phyloP scores from a whole-genome alignment of 495 filamentous ascomycete genomes.

The Annulohypoxylon bovei region DNA sequence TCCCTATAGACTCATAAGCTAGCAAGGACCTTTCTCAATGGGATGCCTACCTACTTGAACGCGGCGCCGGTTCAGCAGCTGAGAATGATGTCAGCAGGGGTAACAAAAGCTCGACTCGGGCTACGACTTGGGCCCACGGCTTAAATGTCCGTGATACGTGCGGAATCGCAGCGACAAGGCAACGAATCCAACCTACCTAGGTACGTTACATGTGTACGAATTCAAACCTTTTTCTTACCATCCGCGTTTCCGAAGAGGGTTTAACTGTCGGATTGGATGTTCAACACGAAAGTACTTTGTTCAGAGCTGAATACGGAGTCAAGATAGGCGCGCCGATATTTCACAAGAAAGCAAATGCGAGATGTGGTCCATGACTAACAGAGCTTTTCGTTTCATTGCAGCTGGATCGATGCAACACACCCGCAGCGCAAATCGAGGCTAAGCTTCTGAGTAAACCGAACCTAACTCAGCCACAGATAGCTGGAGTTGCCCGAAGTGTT shows the following conservation, averaged over 20 bases:
- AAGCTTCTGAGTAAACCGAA: constrained; percentile 36
- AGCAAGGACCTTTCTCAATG: constrained; percentile 4
- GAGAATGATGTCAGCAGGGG: constrained; percentile 38
- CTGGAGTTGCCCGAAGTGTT: constrained; percentile 36
- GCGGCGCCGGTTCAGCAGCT: constrained; percentile 25
- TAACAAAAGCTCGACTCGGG: constrained; percentile 19
- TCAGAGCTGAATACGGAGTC: constrained; percentile 24
- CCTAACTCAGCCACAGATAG: constrained; percentile 39
- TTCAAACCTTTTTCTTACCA: not conserved
- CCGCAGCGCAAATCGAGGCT: constrained; percentile 41
- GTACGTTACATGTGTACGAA: constrained; percentile 18
- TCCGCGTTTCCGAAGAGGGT: constrained; percentile 27
- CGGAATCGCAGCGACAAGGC: constrained; percentile 21
- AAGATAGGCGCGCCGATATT: constrained; percentile 16
- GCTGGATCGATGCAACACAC: constrained; percentile 44
- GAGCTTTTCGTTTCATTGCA: constrained; percentile 37
- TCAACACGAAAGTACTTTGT: constrained; percentile 26
- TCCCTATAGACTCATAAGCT: constrained; percentile 11
- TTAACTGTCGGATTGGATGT: constrained; percentile 23
- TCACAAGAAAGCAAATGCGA: constrained; percentile 37
- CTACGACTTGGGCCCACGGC: constrained; percentile 16
- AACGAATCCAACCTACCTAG: not conserved
- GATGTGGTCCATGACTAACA: constrained; percentile 39
- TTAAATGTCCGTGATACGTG: constrained; percentile 22
- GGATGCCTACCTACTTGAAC: constrained; percentile 36